A percentile compares a stretch with the other conserved stretches of the same genome.
Evolutionary conservation across 169 alveolate genomes (phyloP).

Genomic region (Eimeria praecox): DNA sequence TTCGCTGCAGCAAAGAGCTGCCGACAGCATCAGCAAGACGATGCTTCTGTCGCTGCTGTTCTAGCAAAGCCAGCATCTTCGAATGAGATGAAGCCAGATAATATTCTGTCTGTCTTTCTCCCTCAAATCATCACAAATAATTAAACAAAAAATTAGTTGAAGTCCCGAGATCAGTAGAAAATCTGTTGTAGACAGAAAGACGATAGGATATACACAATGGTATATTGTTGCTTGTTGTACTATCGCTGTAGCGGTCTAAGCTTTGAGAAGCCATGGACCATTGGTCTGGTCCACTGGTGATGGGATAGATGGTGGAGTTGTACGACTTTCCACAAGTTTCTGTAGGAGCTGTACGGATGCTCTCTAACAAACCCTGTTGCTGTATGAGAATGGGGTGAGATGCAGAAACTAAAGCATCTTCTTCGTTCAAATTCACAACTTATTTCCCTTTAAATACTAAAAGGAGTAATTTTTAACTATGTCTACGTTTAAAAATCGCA

Average conservation of each 20-base stretch:
- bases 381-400: not conserved
- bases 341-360: not conserved
- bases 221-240: not conserved
- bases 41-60: constrained; percentile 30
- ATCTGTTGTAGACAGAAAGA: not conserved
- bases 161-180: not conserved
- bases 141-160: no score
- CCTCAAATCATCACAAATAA: no score
- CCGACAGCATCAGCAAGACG: constrained; percentile 3
- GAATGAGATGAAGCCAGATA: no score
- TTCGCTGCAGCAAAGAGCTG: constrained; percentile 1
- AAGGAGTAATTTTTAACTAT: no score
- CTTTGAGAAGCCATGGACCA: not conserved
- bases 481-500: not conserved
- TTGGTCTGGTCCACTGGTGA: not conserved
- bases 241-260: no score
- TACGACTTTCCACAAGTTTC: not conserved
- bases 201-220: not conserved
- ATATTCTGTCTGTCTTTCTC: not conserved
- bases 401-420: not conserved
- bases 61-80: constrained; percentile 24
- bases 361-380: not conserved
- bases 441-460: not conserved
- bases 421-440: not conserved
- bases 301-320: no score